A percentile compares a stretch with the other conserved stretches of the same genome.
These are phyloP conservation scores for Cephaloascus fragrans DNA, from an alignment of 805 yeast genomes.

Conservation along the genomic window DNA sequence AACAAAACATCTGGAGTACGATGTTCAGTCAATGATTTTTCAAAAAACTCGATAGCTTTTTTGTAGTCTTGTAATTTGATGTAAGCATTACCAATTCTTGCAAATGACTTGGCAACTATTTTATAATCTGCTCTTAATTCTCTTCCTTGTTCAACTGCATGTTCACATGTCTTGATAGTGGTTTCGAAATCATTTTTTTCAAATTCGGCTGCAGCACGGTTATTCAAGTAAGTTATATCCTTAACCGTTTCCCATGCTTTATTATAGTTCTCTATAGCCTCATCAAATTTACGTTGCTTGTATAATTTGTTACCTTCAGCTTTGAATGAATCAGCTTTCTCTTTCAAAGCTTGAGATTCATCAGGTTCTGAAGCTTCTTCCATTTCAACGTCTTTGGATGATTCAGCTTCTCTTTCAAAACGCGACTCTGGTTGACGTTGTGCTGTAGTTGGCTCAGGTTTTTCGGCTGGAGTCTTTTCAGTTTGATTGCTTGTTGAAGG, in stretches of 20 bases:
- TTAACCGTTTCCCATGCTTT: conserved; percentile 74
- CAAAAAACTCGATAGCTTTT: conserved; percentile 69
- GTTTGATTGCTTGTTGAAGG: conserved; percentile 16
- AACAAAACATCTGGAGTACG: conserved; percentile 89
- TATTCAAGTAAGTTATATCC: conserved; percentile 90
- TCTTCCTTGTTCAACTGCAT: conserved; percentile 85
- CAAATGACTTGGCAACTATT: conserved; percentile 83
- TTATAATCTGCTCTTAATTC: conserved; percentile 87
- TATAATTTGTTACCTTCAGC: conserved; percentile 80
- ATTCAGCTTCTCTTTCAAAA: conserved; percentile 13
- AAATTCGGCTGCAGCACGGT: conserved; percentile 95
- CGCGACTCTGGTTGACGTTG: conserved; percentile 10
- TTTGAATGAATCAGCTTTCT: conserved; percentile 60
- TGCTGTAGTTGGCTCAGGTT: conserved; percentile 7
- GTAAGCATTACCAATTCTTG: conserved; percentile 80
- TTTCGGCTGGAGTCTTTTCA: conserved; percentile 13
- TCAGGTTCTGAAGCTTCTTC: conserved; percentile 6
- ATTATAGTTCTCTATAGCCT: conserved; percentile 79
- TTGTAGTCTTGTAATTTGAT: conserved; percentile 64
- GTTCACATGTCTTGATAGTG: conserved; percentile 71
- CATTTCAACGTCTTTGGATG: conserved; percentile 8
- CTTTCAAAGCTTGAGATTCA: conserved; percentile 25
- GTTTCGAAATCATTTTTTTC: conserved; percentile 89
- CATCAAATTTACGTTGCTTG: conserved; percentile 83
- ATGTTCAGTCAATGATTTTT: conserved; percentile 92